Base-by-base conservation (phyloP, 306 rosid genomes). In the Datisca glomerata region DNA sequence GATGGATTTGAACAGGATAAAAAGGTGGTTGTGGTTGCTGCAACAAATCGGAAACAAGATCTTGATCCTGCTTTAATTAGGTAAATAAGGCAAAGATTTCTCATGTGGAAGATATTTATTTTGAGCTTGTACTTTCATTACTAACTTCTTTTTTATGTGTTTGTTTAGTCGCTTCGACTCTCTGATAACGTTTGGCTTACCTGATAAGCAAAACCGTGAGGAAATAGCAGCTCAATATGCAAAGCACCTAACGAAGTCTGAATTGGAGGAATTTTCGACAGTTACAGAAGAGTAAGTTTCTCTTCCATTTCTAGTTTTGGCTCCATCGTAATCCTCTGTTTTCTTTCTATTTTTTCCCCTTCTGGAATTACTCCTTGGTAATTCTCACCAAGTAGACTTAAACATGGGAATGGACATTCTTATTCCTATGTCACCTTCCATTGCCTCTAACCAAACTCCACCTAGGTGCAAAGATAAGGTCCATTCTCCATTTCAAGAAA, bases 1-100 rank as follows among this genome's bases (percentile, higher is more conserved):
- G 96, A 87, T 69, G 96, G 96, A 24, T 87, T 82, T 56, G 96
- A 82, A 60, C 96, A 87, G 68, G 85, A 71, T 57, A 87, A 80
- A 57, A 82, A 74, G 60, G 94, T 87, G 41, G 71, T 82, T 39
- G 94, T 87, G 40, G 79, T 87, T 67, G 94, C 87, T 52, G 96
- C 96, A 21, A 87, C 94, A 56, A 87, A 87, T 64, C 71, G 89
- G 70, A 82, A 87, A 67, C 93, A 87, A 72, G 96, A 87, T 56
- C 96, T 87, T 18, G 93, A 82, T 58, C 93, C 80, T 2, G 96
- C 96, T 27, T 60, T 87, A 50, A 74, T 82, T 45, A 87, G 94
- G 96, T 76, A 36, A 55, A 32, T 16, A 29, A 37, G 29, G 23
- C 37, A 14, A 36, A 12, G 8, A 58, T 29, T 68, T 28, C 44